Percentiles rank a stretch among this genome's conserved stretches.
phyloP scores from a whole-genome alignment of 768 basidiomycete species.

The Cystobasidium tubakii region DNA sequence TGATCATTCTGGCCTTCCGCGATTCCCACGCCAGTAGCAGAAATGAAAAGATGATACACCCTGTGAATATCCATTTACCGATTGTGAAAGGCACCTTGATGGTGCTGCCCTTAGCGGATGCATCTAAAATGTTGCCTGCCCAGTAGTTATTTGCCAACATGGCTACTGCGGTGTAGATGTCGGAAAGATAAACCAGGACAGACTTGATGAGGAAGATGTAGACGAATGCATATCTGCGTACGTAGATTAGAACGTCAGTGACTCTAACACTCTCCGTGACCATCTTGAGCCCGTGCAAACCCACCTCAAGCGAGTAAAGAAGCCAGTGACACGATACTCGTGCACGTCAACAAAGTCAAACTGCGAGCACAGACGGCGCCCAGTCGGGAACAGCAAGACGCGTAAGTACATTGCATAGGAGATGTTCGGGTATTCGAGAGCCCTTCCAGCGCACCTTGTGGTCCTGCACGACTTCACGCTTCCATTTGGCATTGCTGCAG shows the following conservation, averaged over 20 bases:
- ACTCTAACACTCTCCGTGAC: not conserved
- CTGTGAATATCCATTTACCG: constrained; percentile 94
- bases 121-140: constrained; percentile 79
- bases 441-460: constrained; percentile 67
- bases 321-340: constrained; percentile 84
- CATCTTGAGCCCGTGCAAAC: constrained; percentile 42
- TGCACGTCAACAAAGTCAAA: constrained; percentile 94
- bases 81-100: constrained; percentile 72
- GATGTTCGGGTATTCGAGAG: not conserved
- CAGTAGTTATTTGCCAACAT: constrained; percentile 87
- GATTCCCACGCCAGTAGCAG: constrained; percentile 89
- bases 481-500: constrained; percentile 53
- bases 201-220: constrained; percentile 91
- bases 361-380: constrained; percentile 52
- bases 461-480: constrained; percentile 92
- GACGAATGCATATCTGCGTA: constrained; percentile 68
- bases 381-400: not conserved
- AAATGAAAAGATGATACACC: constrained; percentile 98
- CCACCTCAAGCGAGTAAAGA: constrained; percentile 78
- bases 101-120: constrained; percentile 57
- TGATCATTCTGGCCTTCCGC: constrained; percentile 85
- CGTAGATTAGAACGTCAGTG: constrained; percentile 51
- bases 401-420: not conserved
- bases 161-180: constrained; percentile 94
- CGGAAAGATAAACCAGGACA: constrained; percentile 90